Evolutionary conservation across 805 yeast genomes (phyloP).

Genomic region (Torulaspora maleeae): DNA sequence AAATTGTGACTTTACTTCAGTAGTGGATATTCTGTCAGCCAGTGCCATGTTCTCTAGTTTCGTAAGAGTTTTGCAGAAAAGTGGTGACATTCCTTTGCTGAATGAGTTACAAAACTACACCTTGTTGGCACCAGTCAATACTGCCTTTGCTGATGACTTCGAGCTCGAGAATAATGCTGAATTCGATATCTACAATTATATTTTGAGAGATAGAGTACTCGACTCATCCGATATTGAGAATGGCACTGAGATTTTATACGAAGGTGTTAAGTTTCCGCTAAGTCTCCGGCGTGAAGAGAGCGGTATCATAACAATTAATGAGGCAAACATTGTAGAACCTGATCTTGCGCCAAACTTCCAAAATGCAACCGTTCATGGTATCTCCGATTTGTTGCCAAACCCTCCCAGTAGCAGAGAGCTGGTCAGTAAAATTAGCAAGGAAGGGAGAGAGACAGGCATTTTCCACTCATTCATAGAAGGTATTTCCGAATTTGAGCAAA

Average conservation of each 20-base stretch:
- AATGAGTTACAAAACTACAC: slow-evolving; percentile 62
- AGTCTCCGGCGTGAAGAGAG: slow-evolving; percentile 22
- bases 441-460: slow-evolving; percentile 6
- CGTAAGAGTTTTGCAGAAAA: slow-evolving; percentile 54
- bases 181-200: slow-evolving; percentile 27
- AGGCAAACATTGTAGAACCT: slow-evolving; percentile 45
- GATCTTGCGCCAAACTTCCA: slow-evolving; percentile 59
- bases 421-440: slow-evolving; percentile 20
- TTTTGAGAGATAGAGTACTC: slow-evolving; percentile 37
- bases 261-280: slow-evolving; percentile 21
- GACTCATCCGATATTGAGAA: slow-evolving; percentile 21
- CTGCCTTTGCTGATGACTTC: slow-evolving; percentile 50
- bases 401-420: slow-evolving; percentile 38
- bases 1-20: slow-evolving; percentile 35
- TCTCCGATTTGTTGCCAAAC: slow-evolving; percentile 43
- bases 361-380: slow-evolving; percentile 62
- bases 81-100: slow-evolving; percentile 57
- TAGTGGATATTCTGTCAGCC: slow-evolving; percentile 65
- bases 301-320: slow-evolving; percentile 27
- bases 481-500: slow-evolving; percentile 5
- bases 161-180: slow-evolving; percentile 2
- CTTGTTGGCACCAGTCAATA: slow-evolving; percentile 74
- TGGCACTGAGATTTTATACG: slow-evolving; percentile 18
- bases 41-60: slow-evolving; percentile 65
- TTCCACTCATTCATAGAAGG: slow-evolving; percentile 6